Conservation (phyloP, 78 protist genomes). For the Dictyostelium discoideum region dicty_2.7 NC_007091.3:4624501-4625000, state of each 20-base stretch:
- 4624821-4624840: constrained; percentile 48
- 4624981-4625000: neutral
- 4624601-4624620: neutral
- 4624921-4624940: constrained; percentile 29
- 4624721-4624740: constrained; percentile 21
- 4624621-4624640: neutral
- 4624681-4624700: constrained; percentile 45
- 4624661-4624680: constrained; percentile 1
- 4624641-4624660: constrained; percentile 49
- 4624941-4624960: constrained; percentile 36
- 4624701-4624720: constrained; percentile 26
- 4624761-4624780: neutral
- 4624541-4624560: neutral
- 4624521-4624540: too few species aligned
- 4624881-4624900: constrained; percentile 27
- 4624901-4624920: constrained; percentile 49
- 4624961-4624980: constrained; percentile 15
- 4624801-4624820: constrained; percentile 48
- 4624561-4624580: neutral
- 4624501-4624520: neutral
- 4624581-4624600: neutral
- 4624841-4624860: constrained; percentile 13
- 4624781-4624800: constrained; percentile 58
- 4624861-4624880: constrained; percentile 66
- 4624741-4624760: constrained; percentile 20